A percentile compares a stretch with the other conserved stretches of the same genome.
These are phyloP conservation scores for Ophiostoma pallidulum DNA, from an alignment of 2,329 filamentous ascomycete species.

Conservation along the genomic window DNA sequence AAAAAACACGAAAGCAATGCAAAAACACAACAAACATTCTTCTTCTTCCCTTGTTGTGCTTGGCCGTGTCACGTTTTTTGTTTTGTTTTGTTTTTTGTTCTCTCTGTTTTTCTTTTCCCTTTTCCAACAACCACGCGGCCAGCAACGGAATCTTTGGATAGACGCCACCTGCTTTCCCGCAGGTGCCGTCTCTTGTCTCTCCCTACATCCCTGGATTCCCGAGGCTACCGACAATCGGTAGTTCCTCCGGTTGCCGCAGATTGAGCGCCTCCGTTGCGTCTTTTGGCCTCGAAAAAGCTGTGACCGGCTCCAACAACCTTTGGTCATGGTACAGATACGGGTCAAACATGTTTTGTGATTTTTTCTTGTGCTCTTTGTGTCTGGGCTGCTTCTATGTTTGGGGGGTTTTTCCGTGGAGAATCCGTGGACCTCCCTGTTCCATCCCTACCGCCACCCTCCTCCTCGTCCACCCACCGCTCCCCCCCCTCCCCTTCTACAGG, in stretches of 20 bases:
- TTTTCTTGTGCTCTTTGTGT: neutral
- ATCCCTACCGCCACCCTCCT: neutral
- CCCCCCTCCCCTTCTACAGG: slow-evolving; percentile 4
- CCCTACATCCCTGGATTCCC: slow-evolving; percentile 44
- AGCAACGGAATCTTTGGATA: slow-evolving; percentile 15
- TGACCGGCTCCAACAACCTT: slow-evolving; percentile 38
- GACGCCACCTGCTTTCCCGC: no score
- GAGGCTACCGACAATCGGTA: slow-evolving; percentile 49
- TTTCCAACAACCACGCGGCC: no score
- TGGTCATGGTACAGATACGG: slow-evolving; percentile 58
- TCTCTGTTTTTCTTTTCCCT: no score
- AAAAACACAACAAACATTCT: no score
- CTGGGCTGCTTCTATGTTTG: no score
- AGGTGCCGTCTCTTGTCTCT: slow-evolving; percentile 15
- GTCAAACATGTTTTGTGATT: slow-evolving; percentile 43
- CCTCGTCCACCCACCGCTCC: neutral
- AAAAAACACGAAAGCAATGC: no score
- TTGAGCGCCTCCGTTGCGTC: slow-evolving; percentile 24
- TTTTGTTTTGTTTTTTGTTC: no score
- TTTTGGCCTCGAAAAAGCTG: slow-evolving; percentile 52
- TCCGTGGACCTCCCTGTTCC: neutral
- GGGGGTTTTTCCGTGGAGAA: no score
- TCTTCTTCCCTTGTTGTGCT: no score
- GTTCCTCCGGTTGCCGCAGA: slow-evolving; percentile 47
- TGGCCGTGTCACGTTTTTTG: no score